Evolutionary conservation across 2,329 filamentous ascomycete species (phyloP).

Genomic region (Fonsecaea nubica): DNA sequence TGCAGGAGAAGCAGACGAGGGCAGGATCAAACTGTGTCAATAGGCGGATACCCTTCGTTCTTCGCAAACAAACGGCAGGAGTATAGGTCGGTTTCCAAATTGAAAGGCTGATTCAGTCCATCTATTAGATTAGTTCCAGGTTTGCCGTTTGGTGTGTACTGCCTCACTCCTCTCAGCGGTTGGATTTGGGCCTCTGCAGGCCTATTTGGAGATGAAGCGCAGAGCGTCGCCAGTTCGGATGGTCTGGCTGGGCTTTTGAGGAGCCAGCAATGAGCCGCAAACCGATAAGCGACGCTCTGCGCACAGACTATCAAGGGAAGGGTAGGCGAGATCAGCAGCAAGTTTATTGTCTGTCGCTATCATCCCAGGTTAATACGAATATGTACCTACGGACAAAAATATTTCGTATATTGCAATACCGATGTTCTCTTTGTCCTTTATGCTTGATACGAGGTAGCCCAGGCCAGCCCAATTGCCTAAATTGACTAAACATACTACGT

Average conservation of each 20-base stretch:
- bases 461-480: too few species aligned
- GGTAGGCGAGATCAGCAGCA: background rate
- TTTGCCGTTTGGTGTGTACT: background rate
- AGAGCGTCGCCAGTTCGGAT: background rate
- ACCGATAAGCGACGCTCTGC: background rate
- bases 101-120: background rate
- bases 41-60: conserved; percentile 18
- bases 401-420: background rate
- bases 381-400: background rate
- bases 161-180: background rate
- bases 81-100: conserved; percentile 15
- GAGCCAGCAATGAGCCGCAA: background rate
- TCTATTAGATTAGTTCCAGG: background rate
- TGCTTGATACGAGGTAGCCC: too few species aligned
- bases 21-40: conserved; percentile 26
- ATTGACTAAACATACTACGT: too few species aligned
- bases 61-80: conserved; percentile 14
- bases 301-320: background rate
- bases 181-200: background rate
- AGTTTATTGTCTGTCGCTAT: background rate
- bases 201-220: background rate
- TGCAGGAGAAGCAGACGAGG: background rate
- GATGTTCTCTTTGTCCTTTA: background rate
- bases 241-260: background rate
- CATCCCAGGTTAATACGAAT: background rate